Percentiles rank a stretch among this genome's conserved stretches.
These are phyloP conservation scores for Amaranthus cruentus DNA, from an alignment of 148 eudicot species.

Conservation along the genomic window DNA sequence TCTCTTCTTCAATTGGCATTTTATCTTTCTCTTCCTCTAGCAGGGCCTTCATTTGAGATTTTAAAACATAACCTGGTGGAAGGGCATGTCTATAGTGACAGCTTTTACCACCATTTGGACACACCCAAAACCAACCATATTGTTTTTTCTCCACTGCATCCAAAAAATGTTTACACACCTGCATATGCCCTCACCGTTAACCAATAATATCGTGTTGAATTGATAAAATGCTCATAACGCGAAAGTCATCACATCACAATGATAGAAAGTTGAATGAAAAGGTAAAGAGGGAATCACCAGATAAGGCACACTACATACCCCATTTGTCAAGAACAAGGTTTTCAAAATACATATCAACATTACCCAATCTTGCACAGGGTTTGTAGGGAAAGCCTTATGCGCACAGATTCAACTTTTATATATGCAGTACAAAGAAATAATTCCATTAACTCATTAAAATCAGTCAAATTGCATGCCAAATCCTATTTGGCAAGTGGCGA, in stretches of 20 bases:
- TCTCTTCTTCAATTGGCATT: constrained; percentile 75
- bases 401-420: not conserved
- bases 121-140: constrained; percentile 98
- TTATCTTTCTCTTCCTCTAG: constrained; percentile 84
- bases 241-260: not conserved
- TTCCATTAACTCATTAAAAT: not conserved
- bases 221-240: not conserved
- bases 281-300: not conserved
- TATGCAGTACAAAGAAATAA: not conserved
- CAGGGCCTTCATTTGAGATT: constrained; percentile 97
- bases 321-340: not conserved
- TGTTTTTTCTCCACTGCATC: constrained; percentile 97
- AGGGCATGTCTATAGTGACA: constrained; percentile 95
- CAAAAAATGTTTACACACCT: constrained; percentile 89
- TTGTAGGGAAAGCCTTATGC: not conserved
- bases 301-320: not conserved
- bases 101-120: constrained; percentile 92
- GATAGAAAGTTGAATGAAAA: not conserved
- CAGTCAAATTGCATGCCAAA: not conserved
- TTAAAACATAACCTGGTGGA: constrained; percentile 85
- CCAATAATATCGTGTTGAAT: not conserved
- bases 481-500: not conserved
- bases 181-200: constrained; percentile 10
- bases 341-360: not conserved
- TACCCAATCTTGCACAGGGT: not conserved